phyloP scores from a whole-genome alignment of 352 stramenopile species.

The Phytophthora megakarya region DNA sequence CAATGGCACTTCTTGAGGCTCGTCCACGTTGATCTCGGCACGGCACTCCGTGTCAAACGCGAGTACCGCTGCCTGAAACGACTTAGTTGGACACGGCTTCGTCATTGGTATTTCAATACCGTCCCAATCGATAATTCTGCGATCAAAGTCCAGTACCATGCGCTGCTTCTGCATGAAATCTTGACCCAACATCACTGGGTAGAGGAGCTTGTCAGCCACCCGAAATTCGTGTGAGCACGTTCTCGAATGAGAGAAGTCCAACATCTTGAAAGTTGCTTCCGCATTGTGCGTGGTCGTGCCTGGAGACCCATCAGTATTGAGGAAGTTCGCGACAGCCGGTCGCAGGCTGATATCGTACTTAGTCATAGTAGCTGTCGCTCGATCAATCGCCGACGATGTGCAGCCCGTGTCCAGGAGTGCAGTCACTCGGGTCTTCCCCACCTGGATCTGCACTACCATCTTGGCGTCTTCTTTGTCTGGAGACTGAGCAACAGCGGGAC shows the following conservation, averaged over 20 bases:
- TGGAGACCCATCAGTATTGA: neutral
- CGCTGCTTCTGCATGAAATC: constrained; percentile 1
- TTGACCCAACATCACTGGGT: neutral
- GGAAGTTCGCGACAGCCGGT: neutral
- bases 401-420: too few relatives aligned
- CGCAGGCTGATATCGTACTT: neutral
- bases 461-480: neutral
- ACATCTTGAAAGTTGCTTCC: neutral
- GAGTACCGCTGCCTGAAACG: neutral
- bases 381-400: neutral
- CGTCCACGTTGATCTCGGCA: neutral
- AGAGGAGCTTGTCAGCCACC: neutral
- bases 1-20: neutral
- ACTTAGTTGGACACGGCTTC: neutral
- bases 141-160: neutral
- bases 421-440: too few relatives aligned
- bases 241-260: neutral
- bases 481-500: neutral
- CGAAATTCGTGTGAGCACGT: neutral
- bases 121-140: neutral
- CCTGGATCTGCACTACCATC: too few relatives aligned
- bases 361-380: neutral
- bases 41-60: neutral
- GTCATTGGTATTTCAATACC: neutral
- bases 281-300: neutral